Percentiles rank a stretch among this genome's conserved stretches.
phyloP scores from a whole-genome alignment of 2,329 filamentous ascomycete genomes.

The Nothopassalora personata region DNA sequence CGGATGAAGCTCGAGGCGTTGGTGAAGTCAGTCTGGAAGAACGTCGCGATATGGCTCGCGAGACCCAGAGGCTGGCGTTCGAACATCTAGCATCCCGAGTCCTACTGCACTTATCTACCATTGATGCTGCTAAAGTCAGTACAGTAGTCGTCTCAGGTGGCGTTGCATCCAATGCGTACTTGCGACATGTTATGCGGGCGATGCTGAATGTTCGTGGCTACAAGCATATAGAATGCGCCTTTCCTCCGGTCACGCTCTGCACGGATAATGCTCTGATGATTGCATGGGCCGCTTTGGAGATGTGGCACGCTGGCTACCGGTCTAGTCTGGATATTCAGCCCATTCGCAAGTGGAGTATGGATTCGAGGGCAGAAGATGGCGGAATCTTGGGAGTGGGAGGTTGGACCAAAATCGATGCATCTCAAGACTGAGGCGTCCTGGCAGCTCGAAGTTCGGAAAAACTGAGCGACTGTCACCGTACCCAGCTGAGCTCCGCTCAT shows the following conservation, averaged over 20 bases:
- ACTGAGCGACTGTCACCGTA: too few species aligned
- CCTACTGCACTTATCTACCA: constrained; percentile 44
- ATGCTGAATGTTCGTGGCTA: constrained; percentile 65
- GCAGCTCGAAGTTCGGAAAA: too few species aligned
- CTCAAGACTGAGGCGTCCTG: not conserved
- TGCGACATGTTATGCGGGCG: constrained; percentile 57
- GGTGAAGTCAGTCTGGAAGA: constrained; percentile 51
- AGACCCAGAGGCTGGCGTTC: constrained; percentile 75
- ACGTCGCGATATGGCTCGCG: constrained; percentile 62
- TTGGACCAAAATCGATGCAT: constrained; percentile 39
- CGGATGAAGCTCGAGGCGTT: constrained; percentile 30
- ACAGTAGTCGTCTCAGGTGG: constrained; percentile 83
- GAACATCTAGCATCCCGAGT: constrained; percentile 78
- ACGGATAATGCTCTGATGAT: constrained; percentile 99
- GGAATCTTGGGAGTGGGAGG: constrained; percentile 61
- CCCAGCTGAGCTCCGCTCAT: too few species aligned
- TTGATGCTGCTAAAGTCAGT: constrained; percentile 32
- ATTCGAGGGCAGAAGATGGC: constrained; percentile 54
- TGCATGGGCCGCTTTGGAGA: constrained; percentile 86
- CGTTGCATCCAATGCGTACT: constrained; percentile 77
- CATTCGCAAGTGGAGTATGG: constrained; percentile 69
- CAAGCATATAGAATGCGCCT: constrained; percentile 55
- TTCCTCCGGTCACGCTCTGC: constrained; percentile 72
- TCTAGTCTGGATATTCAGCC: constrained; percentile 57
- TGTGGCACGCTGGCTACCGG: constrained; percentile 74